These are phyloP conservation scores for Fusarium sp. DNA, from an alignment of 2,329 filamentous ascomycete species.

Conservation along the genomic window DNA sequence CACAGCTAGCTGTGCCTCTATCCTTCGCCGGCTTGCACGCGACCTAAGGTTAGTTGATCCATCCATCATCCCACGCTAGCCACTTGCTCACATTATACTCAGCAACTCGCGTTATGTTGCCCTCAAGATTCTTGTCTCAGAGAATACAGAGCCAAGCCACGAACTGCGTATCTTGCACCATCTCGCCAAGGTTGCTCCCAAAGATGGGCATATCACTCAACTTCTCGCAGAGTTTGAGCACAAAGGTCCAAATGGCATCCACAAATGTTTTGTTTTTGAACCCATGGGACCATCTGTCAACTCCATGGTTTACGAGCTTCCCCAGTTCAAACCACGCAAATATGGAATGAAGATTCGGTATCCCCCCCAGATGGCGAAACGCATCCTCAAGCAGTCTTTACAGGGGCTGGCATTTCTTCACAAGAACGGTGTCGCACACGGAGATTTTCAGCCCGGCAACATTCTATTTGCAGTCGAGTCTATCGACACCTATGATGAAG, in stretches of 20 bases:
- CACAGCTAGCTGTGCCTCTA: too few relatives aligned
- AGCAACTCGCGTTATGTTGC: slow-evolving; percentile 17
- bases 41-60: slow-evolving; percentile 45
- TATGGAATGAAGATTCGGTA: slow-evolving; percentile 10
- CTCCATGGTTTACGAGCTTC: slow-evolving; percentile 9
- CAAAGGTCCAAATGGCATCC: slow-evolving; percentile 49
- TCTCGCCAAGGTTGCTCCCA: background rate
- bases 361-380: slow-evolving; percentile 10
- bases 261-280: slow-evolving; percentile 50
- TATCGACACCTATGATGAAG: background rate
- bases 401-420: slow-evolving; percentile 10
- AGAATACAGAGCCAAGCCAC: slow-evolving; percentile 5
- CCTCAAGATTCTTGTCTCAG: slow-evolving; percentile 4
- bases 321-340: slow-evolving; percentile 16
- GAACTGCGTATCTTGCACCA: slow-evolving; percentile 39
- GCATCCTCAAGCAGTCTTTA: slow-evolving; percentile 22
- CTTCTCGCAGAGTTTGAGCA: slow-evolving; percentile 48
- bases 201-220: slow-evolving; percentile 48
- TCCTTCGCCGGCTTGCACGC: slow-evolving; percentile 47
- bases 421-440: background rate
- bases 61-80: fast-evolving
- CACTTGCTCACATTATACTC: background rate
- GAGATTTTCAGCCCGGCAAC: slow-evolving; percentile 25
- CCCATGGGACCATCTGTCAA: slow-evolving; percentile 50
- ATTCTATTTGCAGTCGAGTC: slow-evolving; percentile 4